A percentile compares a stretch with the other conserved stretches of the same genome.
phyloP scores from a whole-genome alignment of 305 asterid genomes.

The Rubia balearica region DNA sequence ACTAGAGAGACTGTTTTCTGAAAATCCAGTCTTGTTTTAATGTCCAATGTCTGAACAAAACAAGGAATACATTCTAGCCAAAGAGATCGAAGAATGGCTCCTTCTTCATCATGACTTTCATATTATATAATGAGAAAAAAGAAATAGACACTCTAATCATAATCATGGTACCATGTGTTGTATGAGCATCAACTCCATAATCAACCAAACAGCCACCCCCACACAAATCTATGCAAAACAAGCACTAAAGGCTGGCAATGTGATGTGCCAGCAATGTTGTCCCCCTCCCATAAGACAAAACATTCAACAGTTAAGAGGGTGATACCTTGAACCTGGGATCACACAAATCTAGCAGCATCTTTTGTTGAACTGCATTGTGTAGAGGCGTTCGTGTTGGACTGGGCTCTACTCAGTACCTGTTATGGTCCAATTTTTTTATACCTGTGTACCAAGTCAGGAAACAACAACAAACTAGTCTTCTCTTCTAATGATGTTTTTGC shows the following conservation, averaged over 20 bases:
- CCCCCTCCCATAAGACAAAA: slow-evolving; percentile 39
- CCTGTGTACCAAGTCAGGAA: neutral
- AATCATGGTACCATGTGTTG: slow-evolving; percentile 22
- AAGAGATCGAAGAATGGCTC: slow-evolving; percentile 12
- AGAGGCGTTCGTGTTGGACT: slow-evolving; percentile 7
- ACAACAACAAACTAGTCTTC: neutral
- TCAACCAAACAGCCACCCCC: slow-evolving; percentile 6
- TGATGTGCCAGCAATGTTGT: slow-evolving; percentile 33
- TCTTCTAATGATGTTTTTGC: neutral
- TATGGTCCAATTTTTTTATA: neutral
- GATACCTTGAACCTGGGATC: slow-evolving; percentile 10
- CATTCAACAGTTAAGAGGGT: slow-evolving; percentile 19
- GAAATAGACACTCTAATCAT: slow-evolving; percentile 22
- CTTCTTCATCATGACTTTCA: slow-evolving; percentile 20
- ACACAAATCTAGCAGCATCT: slow-evolving; percentile 12
- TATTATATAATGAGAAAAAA: slow-evolving; percentile 15
- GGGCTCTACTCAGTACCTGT: neutral
- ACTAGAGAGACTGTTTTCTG: neutral
- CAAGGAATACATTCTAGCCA: slow-evolving; percentile 5
- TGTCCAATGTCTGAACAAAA: slow-evolving; percentile 4
- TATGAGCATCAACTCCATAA: slow-evolving; percentile 14
- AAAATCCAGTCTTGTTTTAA: neutral
- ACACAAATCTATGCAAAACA: slow-evolving; percentile 2
- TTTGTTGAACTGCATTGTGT: neutral
- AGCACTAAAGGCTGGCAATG: slow-evolving; percentile 15